phyloP scores from a whole-genome alignment of 2,329 filamentous ascomycete genomes.

The Neonectria coccinea region DNA sequence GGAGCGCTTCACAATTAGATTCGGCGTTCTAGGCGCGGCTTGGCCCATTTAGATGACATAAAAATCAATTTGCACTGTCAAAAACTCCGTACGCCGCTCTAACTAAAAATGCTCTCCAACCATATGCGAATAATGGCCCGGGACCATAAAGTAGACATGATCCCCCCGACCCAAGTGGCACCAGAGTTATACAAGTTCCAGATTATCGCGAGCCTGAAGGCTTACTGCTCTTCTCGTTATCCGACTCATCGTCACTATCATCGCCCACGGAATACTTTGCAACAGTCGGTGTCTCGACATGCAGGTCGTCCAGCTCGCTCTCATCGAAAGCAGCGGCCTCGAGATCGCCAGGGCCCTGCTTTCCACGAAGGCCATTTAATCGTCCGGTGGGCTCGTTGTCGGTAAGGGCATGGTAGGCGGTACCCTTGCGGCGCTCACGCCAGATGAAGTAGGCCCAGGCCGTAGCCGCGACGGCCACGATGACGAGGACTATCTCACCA shows the following conservation, averaged over 20 bases:
- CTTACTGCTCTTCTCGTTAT: constrained; percentile 34
- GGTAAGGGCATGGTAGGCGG: constrained; percentile 66
- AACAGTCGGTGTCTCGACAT: constrained; percentile 60
- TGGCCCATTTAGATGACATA: constrained; percentile 39
- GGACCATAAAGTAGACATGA: constrained; percentile 24
- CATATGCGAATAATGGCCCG: constrained; percentile 10
- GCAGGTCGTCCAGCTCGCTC: constrained; percentile 72
- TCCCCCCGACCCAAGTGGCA: constrained; percentile 1
- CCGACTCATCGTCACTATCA: constrained; percentile 55
- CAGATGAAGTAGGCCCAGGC: constrained; percentile 81
- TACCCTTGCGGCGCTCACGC: constrained; percentile 68
- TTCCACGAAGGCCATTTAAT: constrained; percentile 62
- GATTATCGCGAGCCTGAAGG: constrained; percentile 13
- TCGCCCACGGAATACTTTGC: constrained; percentile 69
- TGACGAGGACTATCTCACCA: constrained; percentile 84
- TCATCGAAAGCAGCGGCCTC: constrained; percentile 76
- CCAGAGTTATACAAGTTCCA: neutral
- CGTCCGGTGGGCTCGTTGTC: constrained; percentile 51
- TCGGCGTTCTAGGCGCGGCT: constrained; percentile 42
- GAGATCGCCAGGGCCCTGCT: constrained; percentile 63
- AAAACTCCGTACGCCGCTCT: constrained; percentile 39
- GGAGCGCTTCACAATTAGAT: constrained; percentile 42
- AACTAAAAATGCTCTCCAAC: constrained; percentile 28
- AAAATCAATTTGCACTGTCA: constrained; percentile 36
- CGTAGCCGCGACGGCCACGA: constrained; percentile 79